Evolutionary conservation across 1,284 basidiomycete genomes (phyloP), one percentile per base, ranked within the genome.

Genomic region (Moesziomyces antarcticus): DNA sequence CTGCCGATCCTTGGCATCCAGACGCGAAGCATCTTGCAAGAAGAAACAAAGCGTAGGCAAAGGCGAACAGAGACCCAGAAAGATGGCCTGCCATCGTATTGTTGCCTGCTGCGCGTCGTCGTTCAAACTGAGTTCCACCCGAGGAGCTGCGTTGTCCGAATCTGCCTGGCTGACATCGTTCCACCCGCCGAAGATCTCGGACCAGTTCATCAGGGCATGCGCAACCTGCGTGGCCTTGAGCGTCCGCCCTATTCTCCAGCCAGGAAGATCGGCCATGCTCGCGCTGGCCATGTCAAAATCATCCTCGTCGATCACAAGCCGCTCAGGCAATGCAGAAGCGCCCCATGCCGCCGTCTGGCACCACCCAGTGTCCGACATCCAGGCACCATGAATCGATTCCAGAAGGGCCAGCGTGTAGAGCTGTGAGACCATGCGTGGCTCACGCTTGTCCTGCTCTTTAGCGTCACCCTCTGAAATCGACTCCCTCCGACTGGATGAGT

Each of bases 191-290:
- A 64, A 64, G 60, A 64, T 68, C n/a, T 60, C 70, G 1, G 60
- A 68, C 70, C 70, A 73, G 27, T 73, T 73, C 65, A 73, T 64
- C 46, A 73, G 50, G 11, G 64, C 70, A 20, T 73, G 70, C 0
- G 65, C 65, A 4, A 73, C 61, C 41, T 60, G 59, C 16, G 57
- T 53, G 2, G 56, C 55, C 16, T 63, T 54, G 42, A 73, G 35
- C 20, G 50, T 68, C 30, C 56, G 60, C 1, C 70, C 70, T 4
- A 35, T 18, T 0, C 70, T 60, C 70, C 70, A 73, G 14, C 70
- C 70, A 0, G 70, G 70, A 24, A 73, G 65, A 41, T 64, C 56
- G 14, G 42, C 20, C 20, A 67, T 22, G 40, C 41, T 53, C 2
- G 56, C 50, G 21, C 11, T 41, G 7, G 56, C 55, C 10, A 52